Conservation (phyloP, 108 stramenopile species). For the Cyclotella baltica region DNA sequence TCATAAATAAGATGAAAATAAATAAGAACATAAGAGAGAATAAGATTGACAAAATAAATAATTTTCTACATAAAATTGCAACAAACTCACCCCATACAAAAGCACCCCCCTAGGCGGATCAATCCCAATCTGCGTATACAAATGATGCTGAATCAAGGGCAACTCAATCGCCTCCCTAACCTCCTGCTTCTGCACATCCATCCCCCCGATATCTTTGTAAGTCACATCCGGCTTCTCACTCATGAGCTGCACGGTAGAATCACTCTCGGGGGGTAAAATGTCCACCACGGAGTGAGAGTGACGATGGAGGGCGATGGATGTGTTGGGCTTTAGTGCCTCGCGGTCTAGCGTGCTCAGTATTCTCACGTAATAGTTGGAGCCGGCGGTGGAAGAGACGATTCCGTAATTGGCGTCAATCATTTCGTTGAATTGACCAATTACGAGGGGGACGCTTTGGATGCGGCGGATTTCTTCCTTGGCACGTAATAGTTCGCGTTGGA, state of each 20-base stretch:
- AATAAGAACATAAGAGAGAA: too few relatives aligned
- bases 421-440: slow-evolving; percentile 99
- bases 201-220: slow-evolving; percentile 99
- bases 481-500: slow-evolving; percentile 97
- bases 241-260: slow-evolving; percentile 99
- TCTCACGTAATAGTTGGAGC: slow-evolving; percentile 97
- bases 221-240: slow-evolving; percentile 98
- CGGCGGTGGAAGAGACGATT: slow-evolving; percentile 95
- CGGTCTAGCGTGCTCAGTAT: slow-evolving; percentile 97
- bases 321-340: slow-evolving; percentile 98
- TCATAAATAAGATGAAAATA: too few relatives aligned
- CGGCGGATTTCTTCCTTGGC: slow-evolving; percentile 98
- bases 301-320: slow-evolving; percentile 96
- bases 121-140: slow-evolving; percentile 99
- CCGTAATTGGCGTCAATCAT: slow-evolving; percentile 99
- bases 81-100: too few relatives aligned
- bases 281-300: slow-evolving; percentile 99
- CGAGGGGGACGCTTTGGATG: slow-evolving; percentile 98
- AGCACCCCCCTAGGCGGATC: slow-evolving; percentile 99
- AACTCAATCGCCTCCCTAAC: slow-evolving; percentile 99
- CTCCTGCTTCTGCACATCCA: slow-evolving; percentile 99
- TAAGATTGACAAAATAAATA: too few relatives aligned
- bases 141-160: slow-evolving; percentile 96
- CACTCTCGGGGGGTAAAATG: slow-evolving; percentile 97
- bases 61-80: too few relatives aligned